Evolutionary conservation across 768 basidiomycete genomes (phyloP).

Genomic region (Macrolepiota albuminosa): DNA sequence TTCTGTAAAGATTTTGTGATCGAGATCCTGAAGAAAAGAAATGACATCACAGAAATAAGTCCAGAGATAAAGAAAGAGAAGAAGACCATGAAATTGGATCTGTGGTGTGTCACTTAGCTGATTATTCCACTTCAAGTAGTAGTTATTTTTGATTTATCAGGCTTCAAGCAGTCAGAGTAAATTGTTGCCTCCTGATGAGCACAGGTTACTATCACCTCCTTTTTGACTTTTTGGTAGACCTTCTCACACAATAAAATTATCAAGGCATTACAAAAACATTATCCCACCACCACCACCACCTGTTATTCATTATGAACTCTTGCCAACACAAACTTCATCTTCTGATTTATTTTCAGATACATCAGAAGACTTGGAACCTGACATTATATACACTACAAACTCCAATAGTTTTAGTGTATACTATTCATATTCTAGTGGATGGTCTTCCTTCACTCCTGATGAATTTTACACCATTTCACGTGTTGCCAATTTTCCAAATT

Average conservation of each 20-base stretch:
- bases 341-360: neutral
- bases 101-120: too few species aligned
- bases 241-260: neutral
- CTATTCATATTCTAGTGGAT: neutral
- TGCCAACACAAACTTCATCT: neutral
- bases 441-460: slow-evolving; percentile 3
- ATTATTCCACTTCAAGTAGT: too few species aligned
- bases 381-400: neutral
- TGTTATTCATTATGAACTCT: neutral
- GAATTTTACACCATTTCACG: neutral
- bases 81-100: too few species aligned
- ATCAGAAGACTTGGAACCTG: too few species aligned
- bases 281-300: neutral
- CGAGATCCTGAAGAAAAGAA: too few species aligned
- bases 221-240: neutral
- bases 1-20: too few species aligned
- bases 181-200: too few species aligned
- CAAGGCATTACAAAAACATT: neutral
- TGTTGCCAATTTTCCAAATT: neutral
- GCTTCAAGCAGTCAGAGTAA: too few species aligned
- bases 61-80: too few species aligned
- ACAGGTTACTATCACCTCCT: too few species aligned
- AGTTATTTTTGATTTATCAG: too few species aligned
- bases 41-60: too few species aligned
- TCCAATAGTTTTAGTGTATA: slow-evolving; percentile 4